phyloP scores from a whole-genome alignment of 2,329 filamentous ascomycete genomes.

The Talaromyces verruculosus region DNA sequence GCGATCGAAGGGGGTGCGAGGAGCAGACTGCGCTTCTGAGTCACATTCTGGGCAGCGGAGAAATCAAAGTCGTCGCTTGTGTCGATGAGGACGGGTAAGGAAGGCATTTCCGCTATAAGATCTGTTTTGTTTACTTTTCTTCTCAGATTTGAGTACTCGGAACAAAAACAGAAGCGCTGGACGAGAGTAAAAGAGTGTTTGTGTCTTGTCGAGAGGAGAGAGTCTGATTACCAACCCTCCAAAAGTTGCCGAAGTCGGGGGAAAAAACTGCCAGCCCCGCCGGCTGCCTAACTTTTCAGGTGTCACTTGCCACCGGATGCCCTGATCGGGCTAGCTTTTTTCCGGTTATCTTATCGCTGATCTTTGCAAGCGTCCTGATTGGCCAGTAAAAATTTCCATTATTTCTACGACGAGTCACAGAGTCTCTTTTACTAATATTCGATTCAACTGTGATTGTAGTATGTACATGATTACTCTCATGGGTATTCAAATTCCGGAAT shows the following conservation, averaged over 20 bases:
- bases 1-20: constrained; percentile 89
- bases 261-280: background rate
- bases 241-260: constrained; percentile 19
- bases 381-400: background rate
- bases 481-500: too few species aligned
- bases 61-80: constrained; percentile 55
- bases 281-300: constrained; percentile 16
- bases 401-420: background rate
- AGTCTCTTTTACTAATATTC: background rate
- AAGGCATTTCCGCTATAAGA: constrained; percentile 34
- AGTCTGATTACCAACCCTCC: constrained; percentile 5
- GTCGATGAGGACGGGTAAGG: constrained; percentile 55
- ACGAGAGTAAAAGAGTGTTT: background rate
- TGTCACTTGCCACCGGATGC: constrained; percentile 5
- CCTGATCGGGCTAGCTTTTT: background rate
- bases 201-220: background rate
- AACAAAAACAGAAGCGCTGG: background rate
- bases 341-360: constrained; percentile 9
- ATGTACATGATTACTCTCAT: too few species aligned
- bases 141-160: background rate
- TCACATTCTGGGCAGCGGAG: constrained; percentile 27
- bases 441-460: background rate
- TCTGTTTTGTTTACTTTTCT: background rate
- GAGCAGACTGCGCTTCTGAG: constrained; percentile 65
- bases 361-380: background rate